A percentile compares a stretch with the other conserved stretches of the same genome.
Conservation (phyloP, 257 asterid species). For the Thymus quinquecostatus region DNA sequence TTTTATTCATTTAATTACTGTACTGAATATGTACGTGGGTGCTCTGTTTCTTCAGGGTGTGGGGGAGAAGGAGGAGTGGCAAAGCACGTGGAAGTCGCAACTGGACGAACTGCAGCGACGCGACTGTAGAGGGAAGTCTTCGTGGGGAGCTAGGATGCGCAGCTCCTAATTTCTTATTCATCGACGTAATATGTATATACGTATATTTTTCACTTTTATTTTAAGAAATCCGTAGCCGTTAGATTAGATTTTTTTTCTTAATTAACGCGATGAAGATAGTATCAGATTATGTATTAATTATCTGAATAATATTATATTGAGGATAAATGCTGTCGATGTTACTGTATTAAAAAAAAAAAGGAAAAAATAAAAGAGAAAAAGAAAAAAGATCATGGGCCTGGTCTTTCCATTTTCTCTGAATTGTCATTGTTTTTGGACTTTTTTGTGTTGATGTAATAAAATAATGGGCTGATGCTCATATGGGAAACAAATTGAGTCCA, state of each 20-base stretch:
- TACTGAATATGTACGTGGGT: not conserved
- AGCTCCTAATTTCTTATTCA: not conserved
- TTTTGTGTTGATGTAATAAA: not conserved
- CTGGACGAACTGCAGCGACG: constrained; percentile 45
- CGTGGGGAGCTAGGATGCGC: constrained; percentile 55
- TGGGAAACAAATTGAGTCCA: not conserved
- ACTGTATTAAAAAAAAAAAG: not conserved
- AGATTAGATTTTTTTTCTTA: not conserved
- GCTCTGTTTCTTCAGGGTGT: not conserved
- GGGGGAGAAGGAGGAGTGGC: constrained; percentile 46
- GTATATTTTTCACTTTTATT: not conserved
- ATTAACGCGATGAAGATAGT: not conserved
- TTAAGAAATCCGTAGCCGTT: not conserved
- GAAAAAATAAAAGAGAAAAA: too few species aligned
- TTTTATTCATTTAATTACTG: too few species aligned
- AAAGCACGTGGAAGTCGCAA: constrained; percentile 49
- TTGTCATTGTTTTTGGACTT: not conserved
- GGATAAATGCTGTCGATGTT: too few species aligned
- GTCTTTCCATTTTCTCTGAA: not conserved
- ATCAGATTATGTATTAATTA: too few species aligned
- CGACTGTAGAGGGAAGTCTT: constrained; percentile 11
- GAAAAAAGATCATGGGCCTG: not conserved
- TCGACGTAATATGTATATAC: not conserved
- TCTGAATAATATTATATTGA: too few species aligned
- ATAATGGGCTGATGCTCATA: not conserved